phyloP scores from a whole-genome alignment of 176 grass and related monocot species.

The Oryza longistaminata region DNA sequence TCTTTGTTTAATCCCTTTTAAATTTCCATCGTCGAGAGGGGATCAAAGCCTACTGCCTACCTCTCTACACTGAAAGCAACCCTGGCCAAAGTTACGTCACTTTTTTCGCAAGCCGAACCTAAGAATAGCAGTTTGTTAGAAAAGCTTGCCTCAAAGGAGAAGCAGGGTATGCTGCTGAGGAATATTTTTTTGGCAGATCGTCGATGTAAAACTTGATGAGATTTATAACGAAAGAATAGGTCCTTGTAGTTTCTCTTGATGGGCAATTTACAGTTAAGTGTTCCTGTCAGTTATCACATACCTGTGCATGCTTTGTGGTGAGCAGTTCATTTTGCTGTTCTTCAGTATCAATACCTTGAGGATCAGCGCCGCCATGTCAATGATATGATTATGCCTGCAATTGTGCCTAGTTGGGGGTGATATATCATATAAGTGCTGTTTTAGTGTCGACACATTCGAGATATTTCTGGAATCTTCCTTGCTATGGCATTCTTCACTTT shows the following conservation, averaged over 20 bases:
- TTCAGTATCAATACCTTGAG: conserved; percentile 18
- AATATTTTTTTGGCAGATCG: conserved; percentile 35
- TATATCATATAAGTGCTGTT: background rate
- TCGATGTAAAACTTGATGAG: conserved; percentile 33
- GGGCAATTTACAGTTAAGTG: conserved; percentile 24
- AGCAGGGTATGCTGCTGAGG: conserved; percentile 21
- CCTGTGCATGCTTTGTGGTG: conserved; percentile 1
- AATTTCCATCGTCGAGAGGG: conserved; percentile 66
- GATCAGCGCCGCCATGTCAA: background rate
- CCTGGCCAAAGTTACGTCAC: conserved; percentile 49
- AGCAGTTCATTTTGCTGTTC: conserved; percentile 12
- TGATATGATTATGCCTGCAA: background rate
- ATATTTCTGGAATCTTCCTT: conserved; percentile 46
- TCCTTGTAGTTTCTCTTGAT: background rate
- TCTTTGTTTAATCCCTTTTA: conserved; percentile 60
- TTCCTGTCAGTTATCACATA: conserved; percentile 36
- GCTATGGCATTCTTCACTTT: conserved; percentile 12
- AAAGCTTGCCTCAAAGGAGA: conserved; percentile 23
- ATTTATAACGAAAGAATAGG: conserved; percentile 33
- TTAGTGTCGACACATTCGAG: conserved; percentile 18
- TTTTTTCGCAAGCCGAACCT: conserved; percentile 58
- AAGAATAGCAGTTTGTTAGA: conserved; percentile 48
- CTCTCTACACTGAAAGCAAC: conserved; percentile 37
- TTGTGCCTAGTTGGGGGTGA: conserved; percentile 25
- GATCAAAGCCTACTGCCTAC: conserved; percentile 60